Base-by-base conservation (phyloP, 371 early-diverging fungal species). In the Umbelopsis sp. region DNA sequence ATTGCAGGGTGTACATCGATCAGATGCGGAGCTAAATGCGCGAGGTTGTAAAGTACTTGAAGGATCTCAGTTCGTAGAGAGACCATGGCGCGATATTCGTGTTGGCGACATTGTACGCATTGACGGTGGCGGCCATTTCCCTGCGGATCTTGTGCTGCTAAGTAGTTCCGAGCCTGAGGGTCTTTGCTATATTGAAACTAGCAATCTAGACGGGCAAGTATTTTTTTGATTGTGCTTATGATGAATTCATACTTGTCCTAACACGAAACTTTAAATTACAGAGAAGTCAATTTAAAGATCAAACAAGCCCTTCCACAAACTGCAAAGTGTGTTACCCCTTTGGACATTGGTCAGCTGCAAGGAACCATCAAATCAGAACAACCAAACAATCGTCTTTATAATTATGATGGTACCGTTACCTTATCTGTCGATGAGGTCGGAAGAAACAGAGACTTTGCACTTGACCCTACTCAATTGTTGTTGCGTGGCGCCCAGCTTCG, bases 171-270 rank as follows among this genome's bases (percentile, higher is more conserved):
- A 96, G 63, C 91, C 91, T 7, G 93, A 91, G 70, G 91, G 91
- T 11, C 86, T 94, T 44, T 95, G 96, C 76, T 98, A 93, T 80
- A 89, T 98, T 44, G 98, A 99, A 80, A 98, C 99, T 12, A 95
- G 94, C 67, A 95, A 96, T 72, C 79, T 99, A 68, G 98, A 99
- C 77, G 99, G 97, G 85, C 87, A 79, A 74, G 74, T 37, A 18
- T 14, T 46, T 6, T 64, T 25, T 22, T 11, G 29, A 20, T 44
- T 38, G 45, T 12, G 10, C 14, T 45, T 20, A 18, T 16, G 45
- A 18, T 29, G 16, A 29, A 41, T 41, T 10, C n/a, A n/a, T 14
- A 37, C 18, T 63, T 14, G 6, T 63, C 45, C 38, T 18, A 48
- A 52, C 24, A 44, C 45, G 32, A 16, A 18, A 22, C 25, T 65